phyloP scores from a whole-genome alignment of 192 early-diverging fungal species.

The Podila epicladia region DNA sequence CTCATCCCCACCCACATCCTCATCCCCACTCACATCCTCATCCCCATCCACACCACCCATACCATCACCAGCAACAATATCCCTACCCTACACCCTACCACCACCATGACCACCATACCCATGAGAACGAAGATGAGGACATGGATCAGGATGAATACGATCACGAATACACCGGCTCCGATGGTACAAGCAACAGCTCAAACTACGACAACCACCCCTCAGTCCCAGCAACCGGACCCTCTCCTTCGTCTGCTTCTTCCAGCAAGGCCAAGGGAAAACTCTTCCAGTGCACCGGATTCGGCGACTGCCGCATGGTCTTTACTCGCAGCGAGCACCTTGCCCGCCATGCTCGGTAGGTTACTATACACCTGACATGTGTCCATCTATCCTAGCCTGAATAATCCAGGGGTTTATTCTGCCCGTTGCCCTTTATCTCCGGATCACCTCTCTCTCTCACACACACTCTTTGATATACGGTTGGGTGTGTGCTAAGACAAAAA shows the following conservation, averaged over 20 bases:
- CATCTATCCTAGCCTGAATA: no score
- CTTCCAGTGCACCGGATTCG: slow-evolving; percentile 65
- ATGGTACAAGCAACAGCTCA: not conserved
- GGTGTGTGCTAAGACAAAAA: no score
- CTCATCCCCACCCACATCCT: not conserved
- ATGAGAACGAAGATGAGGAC: not conserved
- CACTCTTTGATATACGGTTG: no score
- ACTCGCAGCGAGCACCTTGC: slow-evolving; percentile 65
- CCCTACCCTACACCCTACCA: not conserved
- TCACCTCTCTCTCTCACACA: no score
- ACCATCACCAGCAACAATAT: slow-evolving; percentile 2
- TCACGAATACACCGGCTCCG: not conserved
- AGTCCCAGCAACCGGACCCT: no score
- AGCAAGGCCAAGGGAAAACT: slow-evolving; percentile 48
- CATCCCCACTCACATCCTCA: not conserved
- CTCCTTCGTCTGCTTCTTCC: not conserved
- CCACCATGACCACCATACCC: not conserved
- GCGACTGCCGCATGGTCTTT: slow-evolving; percentile 65
- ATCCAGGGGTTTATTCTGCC: no score
- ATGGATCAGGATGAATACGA: not conserved
- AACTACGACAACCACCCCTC: no score
- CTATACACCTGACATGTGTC: not conserved
- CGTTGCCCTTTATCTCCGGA: no score
- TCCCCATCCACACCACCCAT: not conserved
- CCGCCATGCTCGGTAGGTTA: slow-evolving; percentile 57